Conservation (phyloP, 2,329 filamentous ascomycete species). For the Fusarium veterinarium region DNA sequence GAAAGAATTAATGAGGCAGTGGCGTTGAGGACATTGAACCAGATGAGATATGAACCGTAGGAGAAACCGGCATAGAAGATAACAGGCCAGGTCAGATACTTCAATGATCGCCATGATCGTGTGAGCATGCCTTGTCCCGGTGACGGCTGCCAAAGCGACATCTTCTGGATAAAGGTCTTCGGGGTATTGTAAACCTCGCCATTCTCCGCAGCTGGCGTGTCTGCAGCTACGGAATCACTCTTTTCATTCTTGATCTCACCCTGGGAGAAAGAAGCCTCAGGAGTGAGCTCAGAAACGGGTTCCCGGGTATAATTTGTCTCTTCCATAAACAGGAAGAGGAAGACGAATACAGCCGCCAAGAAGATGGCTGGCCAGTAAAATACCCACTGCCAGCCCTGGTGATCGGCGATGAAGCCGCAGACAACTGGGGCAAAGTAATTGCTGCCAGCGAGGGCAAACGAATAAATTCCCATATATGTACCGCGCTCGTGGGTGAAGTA, state of each 20-base stretch:
- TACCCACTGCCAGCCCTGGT: conserved; percentile 57
- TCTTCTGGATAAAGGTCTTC: conserved; percentile 57
- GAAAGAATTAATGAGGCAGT: conserved; percentile 55
- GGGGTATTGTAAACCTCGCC: conserved; percentile 19
- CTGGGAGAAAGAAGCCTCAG: not conserved
- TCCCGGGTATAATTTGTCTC: conserved; percentile 43
- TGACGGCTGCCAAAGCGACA: conserved; percentile 54
- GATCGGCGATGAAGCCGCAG: conserved; percentile 57
- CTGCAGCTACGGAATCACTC: not conserved
- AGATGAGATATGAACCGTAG: conserved; percentile 56
- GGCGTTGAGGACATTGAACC: conserved; percentile 57
- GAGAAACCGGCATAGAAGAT: conserved; percentile 57
- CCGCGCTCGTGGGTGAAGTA: conserved; percentile 56
- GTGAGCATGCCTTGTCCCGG: conserved; percentile 48
- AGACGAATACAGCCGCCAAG: not conserved
- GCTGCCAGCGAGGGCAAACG: conserved; percentile 52
- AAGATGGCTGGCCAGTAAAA: conserved; percentile 41
- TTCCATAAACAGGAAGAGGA: conserved; percentile 1
- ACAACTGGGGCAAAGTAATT: conserved; percentile 58
- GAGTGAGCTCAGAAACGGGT: not conserved
- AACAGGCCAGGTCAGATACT: conserved; percentile 55
- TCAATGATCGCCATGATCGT: conserved; percentile 51
- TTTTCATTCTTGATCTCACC: conserved; percentile 6
- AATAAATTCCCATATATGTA: conserved; percentile 57
- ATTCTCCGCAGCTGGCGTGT: not conserved